Conservation (phyloP, 2,329 filamentous ascomycete species). For the Simplicillium aogashimaense region DNA sequence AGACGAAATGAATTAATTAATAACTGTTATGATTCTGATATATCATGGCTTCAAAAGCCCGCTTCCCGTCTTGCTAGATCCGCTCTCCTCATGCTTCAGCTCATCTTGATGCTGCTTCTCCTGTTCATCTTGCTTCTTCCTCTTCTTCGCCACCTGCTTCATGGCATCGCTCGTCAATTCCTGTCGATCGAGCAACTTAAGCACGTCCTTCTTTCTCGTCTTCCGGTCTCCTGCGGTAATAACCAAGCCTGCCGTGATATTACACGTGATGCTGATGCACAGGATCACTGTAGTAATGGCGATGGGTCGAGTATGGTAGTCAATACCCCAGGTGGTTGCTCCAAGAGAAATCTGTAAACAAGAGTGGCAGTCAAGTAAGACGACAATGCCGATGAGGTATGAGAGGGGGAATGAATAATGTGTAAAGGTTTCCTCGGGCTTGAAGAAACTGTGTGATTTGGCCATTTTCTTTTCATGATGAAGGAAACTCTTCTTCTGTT, state of each 20-base stretch:
- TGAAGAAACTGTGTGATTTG: slow-evolving; percentile 81
- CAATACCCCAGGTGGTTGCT: slow-evolving; percentile 68
- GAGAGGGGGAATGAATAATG: slow-evolving; percentile 70
- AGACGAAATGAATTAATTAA: no score
- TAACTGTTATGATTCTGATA: no score
- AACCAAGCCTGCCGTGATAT: slow-evolving; percentile 65
- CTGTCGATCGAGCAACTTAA: slow-evolving; percentile 67
- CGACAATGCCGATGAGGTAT: slow-evolving; percentile 66
- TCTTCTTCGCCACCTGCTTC: slow-evolving; percentile 36
- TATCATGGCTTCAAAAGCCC: no score
- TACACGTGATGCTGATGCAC: slow-evolving; percentile 66
- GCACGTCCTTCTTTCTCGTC: slow-evolving; percentile 77
- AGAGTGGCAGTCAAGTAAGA: slow-evolving; percentile 70
- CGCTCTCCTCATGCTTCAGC: no score
- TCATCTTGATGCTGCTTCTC: slow-evolving; percentile 3
- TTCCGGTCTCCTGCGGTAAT: slow-evolving; percentile 68
- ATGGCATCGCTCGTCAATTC: slow-evolving; percentile 56
- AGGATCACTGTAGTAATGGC: slow-evolving; percentile 76
- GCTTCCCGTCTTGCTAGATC: no score
- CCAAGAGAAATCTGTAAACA: slow-evolving; percentile 73
- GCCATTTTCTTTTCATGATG: slow-evolving; percentile 74
- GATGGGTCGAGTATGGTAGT: slow-evolving; percentile 57
- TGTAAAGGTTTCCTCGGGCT: slow-evolving; percentile 75
- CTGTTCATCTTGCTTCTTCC: slow-evolving; percentile 19
- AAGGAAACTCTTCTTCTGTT: slow-evolving; percentile 59